Evolutionary conservation across 148 eudicot species (phyloP).

Genomic region (Chenopodium quinoa): DNA sequence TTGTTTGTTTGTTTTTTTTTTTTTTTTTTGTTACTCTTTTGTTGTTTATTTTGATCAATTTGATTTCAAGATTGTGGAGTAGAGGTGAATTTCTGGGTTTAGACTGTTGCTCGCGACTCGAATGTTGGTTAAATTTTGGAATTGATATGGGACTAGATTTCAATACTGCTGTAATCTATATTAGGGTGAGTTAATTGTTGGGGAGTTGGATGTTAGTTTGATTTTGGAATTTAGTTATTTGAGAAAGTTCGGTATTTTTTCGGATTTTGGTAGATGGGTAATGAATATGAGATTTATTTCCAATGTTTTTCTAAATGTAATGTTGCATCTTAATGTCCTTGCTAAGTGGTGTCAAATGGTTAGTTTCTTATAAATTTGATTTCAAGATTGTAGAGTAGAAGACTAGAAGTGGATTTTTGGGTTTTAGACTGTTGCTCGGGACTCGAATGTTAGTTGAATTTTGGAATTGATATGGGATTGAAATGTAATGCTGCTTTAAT

Average conservation of each 20-base stretch:
- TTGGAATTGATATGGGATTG: not conserved
- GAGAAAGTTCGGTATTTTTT: too few species aligned
- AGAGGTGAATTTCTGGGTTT: not conserved
- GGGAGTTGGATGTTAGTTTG: not conserved
- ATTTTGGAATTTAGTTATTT: too few species aligned
- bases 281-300: too few species aligned
- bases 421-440: not conserved
- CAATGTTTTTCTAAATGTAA: slow-evolving; percentile 6
- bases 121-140: not conserved
- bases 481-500: not conserved
- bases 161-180: not conserved
- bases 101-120: not conserved
- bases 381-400: not conserved
- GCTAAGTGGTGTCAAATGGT: slow-evolving; percentile 96
- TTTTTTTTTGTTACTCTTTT: not conserved
- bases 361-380: not conserved
- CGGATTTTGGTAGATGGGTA: too few species aligned
- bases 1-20: too few species aligned
- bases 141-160: not conserved
- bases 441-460: not conserved
- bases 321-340: slow-evolving; percentile 93
- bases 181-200: not conserved
- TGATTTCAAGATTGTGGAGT: not conserved
- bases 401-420: not conserved
- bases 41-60: not conserved